Conservation (phyloP, 1,139 yeast species). For the Kurtzmaniella quercitrusa region DNA sequence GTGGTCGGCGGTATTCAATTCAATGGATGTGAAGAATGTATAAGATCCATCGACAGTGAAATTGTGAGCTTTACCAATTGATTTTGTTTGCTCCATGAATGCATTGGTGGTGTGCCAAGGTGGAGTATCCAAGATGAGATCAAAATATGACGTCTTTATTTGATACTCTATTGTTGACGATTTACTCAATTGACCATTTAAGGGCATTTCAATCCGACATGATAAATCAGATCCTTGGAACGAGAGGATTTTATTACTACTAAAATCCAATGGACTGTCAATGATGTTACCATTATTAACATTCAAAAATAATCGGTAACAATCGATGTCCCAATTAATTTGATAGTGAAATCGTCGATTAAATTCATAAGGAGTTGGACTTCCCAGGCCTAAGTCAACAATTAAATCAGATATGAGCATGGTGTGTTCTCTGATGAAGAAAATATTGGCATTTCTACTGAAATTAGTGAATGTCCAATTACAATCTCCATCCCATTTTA, state of each 20-base stretch:
- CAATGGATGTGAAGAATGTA: constrained; percentile 54
- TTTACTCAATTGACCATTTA: constrained; percentile 54
- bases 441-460: constrained; percentile 54
- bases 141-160: constrained; percentile 56
- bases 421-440: constrained; percentile 79
- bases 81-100: constrained; percentile 56
- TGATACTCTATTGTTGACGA: constrained; percentile 52
- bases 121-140: constrained; percentile 69
- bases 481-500: constrained; percentile 77
- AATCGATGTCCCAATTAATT: constrained; percentile 53
- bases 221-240: constrained; percentile 62
- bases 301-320: constrained; percentile 64
- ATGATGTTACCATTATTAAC: constrained; percentile 85
- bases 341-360: constrained; percentile 68
- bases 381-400: constrained; percentile 74
- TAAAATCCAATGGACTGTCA: constrained; percentile 80
- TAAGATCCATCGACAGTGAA: constrained; percentile 65
- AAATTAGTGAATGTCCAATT: constrained; percentile 59
- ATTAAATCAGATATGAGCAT: constrained; percentile 69
- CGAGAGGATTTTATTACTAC: constrained; percentile 72
- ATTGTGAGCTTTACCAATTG: constrained; percentile 61
- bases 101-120: constrained; percentile 87
- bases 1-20: constrained; percentile 63
- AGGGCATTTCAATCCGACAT: constrained; percentile 52
- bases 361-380: constrained; percentile 66